phyloP scores from a whole-genome alignment of 1,284 basidiomycete genomes.

The Phellinidium pouzarii region DNA sequence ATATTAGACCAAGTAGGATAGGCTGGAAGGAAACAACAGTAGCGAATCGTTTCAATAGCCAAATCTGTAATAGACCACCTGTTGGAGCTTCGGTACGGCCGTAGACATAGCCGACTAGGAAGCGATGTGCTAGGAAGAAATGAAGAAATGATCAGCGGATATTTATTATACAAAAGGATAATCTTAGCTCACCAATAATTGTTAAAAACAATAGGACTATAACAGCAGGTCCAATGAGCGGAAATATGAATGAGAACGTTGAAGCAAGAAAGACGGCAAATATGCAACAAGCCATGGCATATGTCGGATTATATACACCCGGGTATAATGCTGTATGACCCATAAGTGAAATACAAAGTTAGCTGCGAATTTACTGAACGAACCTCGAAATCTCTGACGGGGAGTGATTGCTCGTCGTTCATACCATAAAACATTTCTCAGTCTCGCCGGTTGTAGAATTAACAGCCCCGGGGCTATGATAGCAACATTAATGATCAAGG shows the following conservation, averaged over 20 bases:
- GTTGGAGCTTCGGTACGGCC: constrained; percentile 63
- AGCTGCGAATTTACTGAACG: constrained; percentile 22
- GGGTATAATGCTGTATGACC: constrained; percentile 58
- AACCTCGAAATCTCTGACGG: constrained; percentile 72
- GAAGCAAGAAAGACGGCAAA: constrained; percentile 67
- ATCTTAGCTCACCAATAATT: constrained; percentile 48
- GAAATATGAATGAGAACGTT: constrained; percentile 67
- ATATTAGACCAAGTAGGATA: constrained; percentile 63
- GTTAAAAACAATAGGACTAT: constrained; percentile 60
- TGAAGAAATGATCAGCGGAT: neutral
- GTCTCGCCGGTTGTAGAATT: constrained; percentile 58
- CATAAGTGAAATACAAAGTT: neutral
- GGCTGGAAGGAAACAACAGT: constrained; percentile 65
- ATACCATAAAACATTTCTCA: constrained; percentile 48
- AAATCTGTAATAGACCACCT: constrained; percentile 66
- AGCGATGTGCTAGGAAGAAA: constrained; percentile 63
- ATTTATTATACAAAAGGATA: neutral
- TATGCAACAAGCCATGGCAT: constrained; percentile 57
- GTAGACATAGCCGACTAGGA: constrained; percentile 69
- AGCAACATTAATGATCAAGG: constrained; percentile 60
- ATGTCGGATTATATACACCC: constrained; percentile 60
- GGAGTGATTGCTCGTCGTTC: constrained; percentile 62
- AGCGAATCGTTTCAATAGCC: constrained; percentile 64
- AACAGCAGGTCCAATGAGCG: constrained; percentile 67
- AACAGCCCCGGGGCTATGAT: constrained; percentile 65